Evolutionary conservation across 2,329 filamentous ascomycete species (phyloP), one percentile per base, ranked within the genome.

Genomic region (Fusarium lateritium): DNA sequence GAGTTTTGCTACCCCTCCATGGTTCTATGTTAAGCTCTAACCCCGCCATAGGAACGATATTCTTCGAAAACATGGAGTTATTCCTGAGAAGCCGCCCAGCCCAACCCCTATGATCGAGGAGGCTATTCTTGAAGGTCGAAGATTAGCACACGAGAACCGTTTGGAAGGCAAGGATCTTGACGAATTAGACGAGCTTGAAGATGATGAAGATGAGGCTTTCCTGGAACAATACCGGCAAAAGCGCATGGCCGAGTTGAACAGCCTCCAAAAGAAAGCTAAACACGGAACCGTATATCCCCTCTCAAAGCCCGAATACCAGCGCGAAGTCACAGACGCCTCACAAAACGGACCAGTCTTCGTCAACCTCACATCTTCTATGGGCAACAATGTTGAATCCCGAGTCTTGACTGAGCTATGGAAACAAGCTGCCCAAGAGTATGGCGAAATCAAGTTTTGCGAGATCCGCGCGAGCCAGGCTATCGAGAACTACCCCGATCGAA

Each of bases 381-480:
- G 92, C 50, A 92, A 88, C 53, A 98, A 98, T 75, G 86, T 91
- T 34, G 94, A 98, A 81, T 97, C 94, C 5, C 88, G 92, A 62
- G 84, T 98, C 5, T 81, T 98, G 73, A 90, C 91, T 1, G 92
- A 97, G 76, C 84, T 98, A 21, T 99, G 95, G 94, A 86, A 91
- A 36, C 89, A 94, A 75, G 86, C 96, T 40, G 95, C 96, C 1
- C 82, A 81, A 62, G 94, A 95, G 75, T 99, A 94, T 76, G 94
- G 94, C 21, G 95, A 99, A 70, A 84, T 99, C 79, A 99, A 99
- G 82, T 99, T 99, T 81, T 98, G 95, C 79, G 93, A 98, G 82
- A 98, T 99, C 72, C 88, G 91, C 72, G 96, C 91, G 8, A 91
- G 94, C 76, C 89, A 98, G 82, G 97, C 96, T 60, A 98, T 99